A percentile compares a stretch with the other conserved stretches of the same genome.
phyloP scores from a whole-genome alignment of 306 rosid species.

The Medicago truncatula region MtrunA17r5.0-ANR NC_053045.1:55180001-55180500 shows the following conservation, averaged over 20 bases:
- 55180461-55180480: no score
- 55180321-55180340: neutral
- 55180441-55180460: no score
- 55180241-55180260: neutral
- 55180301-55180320: neutral
- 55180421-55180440: no score
- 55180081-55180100: conserved; percentile 41
- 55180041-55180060: conserved; percentile 47
- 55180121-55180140: conserved; percentile 18
- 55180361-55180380: neutral
- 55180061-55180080: conserved; percentile 34
- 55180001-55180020: conserved; percentile 3
- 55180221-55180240: neutral
- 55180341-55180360: neutral
- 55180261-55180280: neutral
- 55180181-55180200: conserved; percentile 51
- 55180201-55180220: neutral
- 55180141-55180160: conserved; percentile 50
- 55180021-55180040: conserved; percentile 46
- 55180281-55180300: neutral
- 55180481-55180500: no score
- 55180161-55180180: conserved; percentile 50
- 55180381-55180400: neutral
- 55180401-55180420: neutral
- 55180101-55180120: conserved; percentile 14